A percentile compares a stretch with the other conserved stretches of the same genome.
These are phyloP conservation scores for Coemansia sp. DNA, from an alignment of 192 early-diverging fungal species.

Conservation along the genomic window DNA sequence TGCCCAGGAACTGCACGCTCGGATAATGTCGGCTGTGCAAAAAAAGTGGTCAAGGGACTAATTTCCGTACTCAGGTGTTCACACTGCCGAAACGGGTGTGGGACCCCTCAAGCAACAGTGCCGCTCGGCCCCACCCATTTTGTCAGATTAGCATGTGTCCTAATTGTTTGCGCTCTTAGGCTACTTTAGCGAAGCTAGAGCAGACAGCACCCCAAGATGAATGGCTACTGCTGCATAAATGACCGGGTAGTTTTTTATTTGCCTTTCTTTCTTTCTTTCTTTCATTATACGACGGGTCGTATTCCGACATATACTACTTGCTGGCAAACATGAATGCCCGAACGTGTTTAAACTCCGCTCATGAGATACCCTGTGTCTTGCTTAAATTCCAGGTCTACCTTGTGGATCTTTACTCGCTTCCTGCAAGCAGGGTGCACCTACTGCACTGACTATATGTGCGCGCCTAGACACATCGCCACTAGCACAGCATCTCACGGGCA, in stretches of 20 bases:
- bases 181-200: background rate
- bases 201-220: background rate
- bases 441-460: slow-evolving; percentile 10
- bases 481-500: background rate
- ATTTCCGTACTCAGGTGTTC: slow-evolving; percentile 4
- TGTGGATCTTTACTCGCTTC: background rate
- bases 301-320: background rate
- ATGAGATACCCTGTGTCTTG: background rate
- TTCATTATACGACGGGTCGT: background rate
- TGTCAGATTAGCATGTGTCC: background rate
- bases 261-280: background rate
- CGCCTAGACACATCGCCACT: background rate
- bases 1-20: background rate
- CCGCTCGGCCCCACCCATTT: slow-evolving; percentile 1
- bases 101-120: background rate
- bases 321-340: background rate
- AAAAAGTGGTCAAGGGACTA: slow-evolving; percentile 10
- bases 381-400: slow-evolving; percentile 4
- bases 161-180: slow-evolving; percentile 1
- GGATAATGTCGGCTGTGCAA: slow-evolving; percentile 1
- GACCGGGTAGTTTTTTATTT: background rate
- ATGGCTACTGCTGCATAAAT: slow-evolving; percentile 4
- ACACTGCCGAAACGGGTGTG: background rate
- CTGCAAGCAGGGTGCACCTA: background rate
- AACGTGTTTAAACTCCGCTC: slow-evolving; percentile 9